Base-by-base conservation (phyloP, 2,329 filamentous ascomycete genomes). In the Colletotrichum sp. region DNA sequence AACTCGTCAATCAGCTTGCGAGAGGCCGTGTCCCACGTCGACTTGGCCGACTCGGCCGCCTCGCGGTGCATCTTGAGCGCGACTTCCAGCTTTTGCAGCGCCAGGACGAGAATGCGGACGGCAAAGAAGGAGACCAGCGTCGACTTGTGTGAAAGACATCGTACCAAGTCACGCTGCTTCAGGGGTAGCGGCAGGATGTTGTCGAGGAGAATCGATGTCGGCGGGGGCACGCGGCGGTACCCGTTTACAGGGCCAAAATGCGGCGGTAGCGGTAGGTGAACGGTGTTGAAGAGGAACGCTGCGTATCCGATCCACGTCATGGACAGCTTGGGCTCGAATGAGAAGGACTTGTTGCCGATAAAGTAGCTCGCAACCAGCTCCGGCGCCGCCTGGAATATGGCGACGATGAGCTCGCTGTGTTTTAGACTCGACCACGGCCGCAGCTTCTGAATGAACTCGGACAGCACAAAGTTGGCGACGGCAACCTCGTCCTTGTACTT, bases 251-350 rank as follows among this genome's bases (percentile, higher is more conserved):
- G 91, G 15, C 95, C 95, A 81, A 96, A 95, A 76, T 90, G 91
- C 30, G 87, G 82, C 3, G 96, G 96, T 3, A 98, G 87, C 2
- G 93, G 92, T 43, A 97, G 87, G 73, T 93, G 91, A 61, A 98
- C 92, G 2, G 93, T 92, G 76, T 94, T 94, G 83, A 97, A 98
- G 7, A 99, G 86, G 77, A 98, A 95, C 0, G 96, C 93, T 0
- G 96, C 95, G 82, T 97, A 98, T 56, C 96, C 96, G 79, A 98
- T 94, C 97, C 97, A 99, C 0, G 96, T 97, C 60, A 96, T 93
- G 5, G 96, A 97, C 7, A 97, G 89, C 81, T 98, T 98, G 0
- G 97, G 96, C 56, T 98, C 96, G 77, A 98, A 95, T 0, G 93
- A 92, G 80, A 98, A 97, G 70, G 93, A 91, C 76, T 91, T 93